Evolutionary conservation across 257 asterid genomes (phyloP), one percentile per base, ranked within the genome.

Genomic region (Schizonepeta tenuifolia): DNA sequence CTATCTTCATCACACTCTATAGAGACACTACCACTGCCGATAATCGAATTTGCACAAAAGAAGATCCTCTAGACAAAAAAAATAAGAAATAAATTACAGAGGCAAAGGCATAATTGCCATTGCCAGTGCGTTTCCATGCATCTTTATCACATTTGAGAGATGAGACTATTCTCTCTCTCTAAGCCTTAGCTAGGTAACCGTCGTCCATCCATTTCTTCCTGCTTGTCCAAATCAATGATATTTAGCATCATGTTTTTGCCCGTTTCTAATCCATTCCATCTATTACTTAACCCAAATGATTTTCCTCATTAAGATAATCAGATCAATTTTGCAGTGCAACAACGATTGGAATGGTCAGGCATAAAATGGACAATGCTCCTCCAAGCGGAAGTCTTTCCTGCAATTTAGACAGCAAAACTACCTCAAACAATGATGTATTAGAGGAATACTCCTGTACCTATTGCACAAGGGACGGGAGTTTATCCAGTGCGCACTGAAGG

Each of bases 381-480:
- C 62, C 17, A 50, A 50, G 26, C 17, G 56, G 24, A 56, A 56
- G 62, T 26, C 62, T 56, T 38, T 56, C 62, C 62, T 56, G 62
- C 62, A 56, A 21, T 5, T 9, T 15, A 54, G 2, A 3, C 60
- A 24, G 3, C 62, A 22, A 22, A 11, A 56, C 4, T 56, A 24
- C n/a, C 15, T 55, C 17, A 47, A 15, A 47, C 8, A 47, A 47
- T 14, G 17, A 5, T 13, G 5, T 4, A 5, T 31, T 4, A 31
- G 36, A 31, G 36, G 7, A 4, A 31, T 7, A 31, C 36, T 28
- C 7, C 36, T 5, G 36, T 4, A 31, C 28, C n/a, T n/a, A n/a
- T n/a, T n/a, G n/a, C n/a, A n/a, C n/a, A n/a, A n/a, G n/a, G n/a
- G n/a, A n/a, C n/a, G n/a, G n/a, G n/a, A n/a, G n/a, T n/a, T n/a